Base-by-base conservation (phyloP, 1,139 yeast species). In the Nadsonia commutata region DNA sequence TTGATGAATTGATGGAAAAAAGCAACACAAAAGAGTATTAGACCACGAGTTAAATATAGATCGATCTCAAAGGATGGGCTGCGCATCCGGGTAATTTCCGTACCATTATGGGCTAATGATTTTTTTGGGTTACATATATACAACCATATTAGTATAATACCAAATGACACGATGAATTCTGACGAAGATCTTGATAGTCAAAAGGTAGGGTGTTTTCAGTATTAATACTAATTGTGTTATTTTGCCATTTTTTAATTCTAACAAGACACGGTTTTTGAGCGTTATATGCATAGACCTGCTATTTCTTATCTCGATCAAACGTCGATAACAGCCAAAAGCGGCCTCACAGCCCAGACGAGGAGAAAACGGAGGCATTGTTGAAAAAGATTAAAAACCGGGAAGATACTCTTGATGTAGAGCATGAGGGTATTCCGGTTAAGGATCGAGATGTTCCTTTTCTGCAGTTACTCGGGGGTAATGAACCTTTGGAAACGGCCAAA, bases 401-500 rank as follows among this genome's bases (percentile, higher is more conserved):
- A 37, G 40, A 42, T 33, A 31, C 31, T 7, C 50, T 48, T 38
- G 46, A 44, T 38, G 42, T 45, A 8, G 40, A 45, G 21, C 40
- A 39, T 11, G 54, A 51, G 39, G 41, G 50, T 3, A 23, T 18
- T 18, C 40, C 43, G 5, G 39, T 39, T 3, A 27, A 42, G 7
- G 45, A 43, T 18, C 42, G 45, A 11, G 41, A 41, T 4, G 53
- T 56, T 16, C 70, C 70, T 1, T 64, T 66, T 52, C 65, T 62
- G 5, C 56, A 53, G 40, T 52, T 67, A 3, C 49, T 65, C n/a
- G 63, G 63, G 20, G 70, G 68, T 2, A 45, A 54, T n/a, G 71
- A 67, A 48, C 49, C 62, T 1, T 47, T 46, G 2, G 56, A 51
- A 1, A 54, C 55, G 37, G 58, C 56, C 2, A 42, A 52, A 16